Evolutionary conservation across 805 yeast species (phyloP), one percentile per base, ranked within the genome.

Genomic region (Nakazawaea ernobii): DNA sequence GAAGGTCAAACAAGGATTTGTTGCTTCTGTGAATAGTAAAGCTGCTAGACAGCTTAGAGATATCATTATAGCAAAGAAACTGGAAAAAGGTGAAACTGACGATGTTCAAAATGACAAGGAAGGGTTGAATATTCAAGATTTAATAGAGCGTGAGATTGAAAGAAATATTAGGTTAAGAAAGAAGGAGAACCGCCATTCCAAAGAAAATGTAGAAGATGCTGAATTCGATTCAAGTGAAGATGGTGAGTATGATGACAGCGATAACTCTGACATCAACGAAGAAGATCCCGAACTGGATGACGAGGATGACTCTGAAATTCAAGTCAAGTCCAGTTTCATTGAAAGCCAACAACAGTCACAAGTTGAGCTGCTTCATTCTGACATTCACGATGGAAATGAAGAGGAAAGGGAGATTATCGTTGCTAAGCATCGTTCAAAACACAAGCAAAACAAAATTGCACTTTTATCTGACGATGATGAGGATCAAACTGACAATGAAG

Each of bases 161-260:
- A 48, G 49, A 41, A 50, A 48, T 42, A 30, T 42, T 35, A 38
- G 49, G 30, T 27, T 52, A 24, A 50, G 45, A 35, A 56, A 49
- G 40, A 44, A 43, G 27, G 46, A 43, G 32, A 27, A 27, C 9
- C 35, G 33, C n/a, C 52, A 50, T 10, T 48, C 43, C 10, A 37
- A 37, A 17, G 37, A 49, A 54, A 17, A 52, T 42, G 39, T 46
- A 49, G 40, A 26, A 49, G 41, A 38, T 2, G 55, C 54, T 3
- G 44, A 53, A 17, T 33, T 42, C n/a, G 51, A 39, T 10, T 43
- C 51, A 29, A 59, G 58, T 9, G 58, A 55, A 3, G 63, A 54
- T 8, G 55, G 26, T 65, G 41, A 32, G 20, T 53, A 53, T 24
- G 63, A 56, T 26, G 66, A 57, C 14, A 53, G 53, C 7, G 61